Evolutionary conservation across 164 flowering plant genomes (phyloP).

Genomic region (Liriodendron chinense): DNA sequence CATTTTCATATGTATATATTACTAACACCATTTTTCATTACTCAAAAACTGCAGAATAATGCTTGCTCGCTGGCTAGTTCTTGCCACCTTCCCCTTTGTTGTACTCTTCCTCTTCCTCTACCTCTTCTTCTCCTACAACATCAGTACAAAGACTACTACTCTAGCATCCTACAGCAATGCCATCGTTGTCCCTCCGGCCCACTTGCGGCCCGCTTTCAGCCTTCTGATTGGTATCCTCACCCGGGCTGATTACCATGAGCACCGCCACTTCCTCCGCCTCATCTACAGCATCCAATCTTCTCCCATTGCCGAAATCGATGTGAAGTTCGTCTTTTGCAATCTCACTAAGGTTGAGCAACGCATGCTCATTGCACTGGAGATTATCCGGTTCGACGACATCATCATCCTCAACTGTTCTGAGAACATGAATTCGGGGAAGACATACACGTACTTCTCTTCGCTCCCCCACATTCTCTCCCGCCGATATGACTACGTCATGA

Average conservation of each 20-base stretch:
- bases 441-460: slow-evolving; percentile 60
- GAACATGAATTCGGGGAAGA: slow-evolving; percentile 69
- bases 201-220: slow-evolving; percentile 25
- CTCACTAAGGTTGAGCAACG: slow-evolving; percentile 57
- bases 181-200: not conserved
- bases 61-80: slow-evolving; percentile 19
- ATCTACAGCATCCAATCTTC: slow-evolving; percentile 53
- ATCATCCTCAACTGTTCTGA: slow-evolving; percentile 60
- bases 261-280: slow-evolving; percentile 61
- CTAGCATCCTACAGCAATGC: slow-evolving; percentile 2
- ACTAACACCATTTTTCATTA: not conserved
- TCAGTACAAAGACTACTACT: slow-evolving; percentile 8
- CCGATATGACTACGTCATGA: slow-evolving; percentile 58
- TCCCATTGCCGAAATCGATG: slow-evolving; percentile 39
- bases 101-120: slow-evolving; percentile 23
- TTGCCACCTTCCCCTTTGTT: slow-evolving; percentile 23
- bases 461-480: slow-evolving; percentile 31
- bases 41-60: slow-evolving; percentile 2
- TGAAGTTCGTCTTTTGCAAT: slow-evolving; percentile 60
- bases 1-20: not conserved
- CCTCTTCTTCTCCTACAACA: slow-evolving; percentile 20
- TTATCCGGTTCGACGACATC: slow-evolving; percentile 54
- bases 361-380: slow-evolving; percentile 44
- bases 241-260: slow-evolving; percentile 44
- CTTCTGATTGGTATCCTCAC: slow-evolving; percentile 59